Base-by-base conservation (phyloP, 176 grass and related monocot genomes). In the Triticum timopheevii region DNA sequence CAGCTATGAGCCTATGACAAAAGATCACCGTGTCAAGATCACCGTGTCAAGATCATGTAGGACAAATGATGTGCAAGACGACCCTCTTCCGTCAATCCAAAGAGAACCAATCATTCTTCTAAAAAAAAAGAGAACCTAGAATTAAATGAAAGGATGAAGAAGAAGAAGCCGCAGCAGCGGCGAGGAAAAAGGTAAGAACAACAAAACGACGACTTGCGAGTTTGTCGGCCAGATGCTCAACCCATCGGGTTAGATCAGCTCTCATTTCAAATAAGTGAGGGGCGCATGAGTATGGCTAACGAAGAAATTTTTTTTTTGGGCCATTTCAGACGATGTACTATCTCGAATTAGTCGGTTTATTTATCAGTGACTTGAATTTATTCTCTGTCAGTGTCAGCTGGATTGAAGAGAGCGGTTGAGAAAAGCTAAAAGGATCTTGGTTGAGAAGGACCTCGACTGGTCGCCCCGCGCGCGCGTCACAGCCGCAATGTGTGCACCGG, bases 31-130 rank as follows among this genome's bases (percentile, higher is more conserved):
- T 27, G 65, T 70, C 27, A 63, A 65, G 5, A 62, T 66, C 36
- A 16, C 17, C n/a, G 10, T 27, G 65, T 79, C 81, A 39, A 36
- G 13, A 64, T 84, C 65, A 50, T 28, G 20, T 38, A 42, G 6
- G 30, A 44, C 61, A 67, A 33, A 64, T 77, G 47, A 67, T 54
- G 73, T 6, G 36, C 63, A 76, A 70, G 22, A n/a, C n/a, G 65
- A 84, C 54, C 54, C 28, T 61, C 25, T 19, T 77, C 63, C 36
- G 17, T 27, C 80, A 70, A 88, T 78, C 52, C 34, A 65, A 27
- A n/a, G 19, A 78, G 28, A 38, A 6, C 3, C 1, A 39, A 70
- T 58, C 20, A 58, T 58, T 22, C 2, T 58, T 58, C 2, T 0
- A 3, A 58, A 58, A 2, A 2, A 8, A 58, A 56, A 17, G 27